These are phyloP conservation scores for Neurospora sp. DNA, from an alignment of 495 filamentous ascomycete genomes.

Conservation along the genomic window DNA sequence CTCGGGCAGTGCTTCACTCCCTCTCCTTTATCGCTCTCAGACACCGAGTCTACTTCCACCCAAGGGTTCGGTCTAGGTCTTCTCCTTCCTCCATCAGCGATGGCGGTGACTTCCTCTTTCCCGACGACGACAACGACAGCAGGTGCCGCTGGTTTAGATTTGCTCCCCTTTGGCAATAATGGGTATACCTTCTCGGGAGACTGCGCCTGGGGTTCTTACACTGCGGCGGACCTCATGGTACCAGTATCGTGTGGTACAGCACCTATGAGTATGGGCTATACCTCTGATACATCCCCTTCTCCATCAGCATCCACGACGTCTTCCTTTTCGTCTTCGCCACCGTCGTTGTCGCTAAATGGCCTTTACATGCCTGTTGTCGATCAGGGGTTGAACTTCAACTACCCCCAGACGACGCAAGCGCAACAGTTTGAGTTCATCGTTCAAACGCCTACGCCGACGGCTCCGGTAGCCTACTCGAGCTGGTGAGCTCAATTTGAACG, in stretches of 20 bases:
- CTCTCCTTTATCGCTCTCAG: not conserved
- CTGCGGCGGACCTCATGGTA: not conserved
- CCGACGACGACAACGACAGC: not conserved
- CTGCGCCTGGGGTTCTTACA: not conserved
- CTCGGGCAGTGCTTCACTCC: not conserved
- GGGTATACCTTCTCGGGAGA: not conserved
- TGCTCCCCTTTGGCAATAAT: not conserved
- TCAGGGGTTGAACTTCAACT: not conserved
- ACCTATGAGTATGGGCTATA: not conserved
- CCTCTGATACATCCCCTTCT: not conserved
- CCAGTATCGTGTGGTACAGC: not conserved
- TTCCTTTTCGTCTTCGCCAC: not conserved
- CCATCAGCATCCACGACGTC: not conserved
- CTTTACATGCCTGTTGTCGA: not conserved
- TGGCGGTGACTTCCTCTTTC: not conserved
- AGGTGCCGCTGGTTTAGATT: not conserved
- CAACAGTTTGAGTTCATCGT: not conserved
- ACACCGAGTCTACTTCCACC: not conserved
- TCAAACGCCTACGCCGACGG: not conserved
- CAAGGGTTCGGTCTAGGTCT: not conserved
- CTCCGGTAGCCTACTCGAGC: too few species aligned
- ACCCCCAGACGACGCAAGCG: not conserved
- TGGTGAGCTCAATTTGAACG: too few species aligned
- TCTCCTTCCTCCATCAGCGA: not conserved
- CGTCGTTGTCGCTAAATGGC: not conserved